Percentiles rank a stretch among this genome's conserved stretches.
These are phyloP conservation scores for Candida maltosa DNA, from an alignment of 805 yeast genomes.

Conservation along the genomic window DNA sequence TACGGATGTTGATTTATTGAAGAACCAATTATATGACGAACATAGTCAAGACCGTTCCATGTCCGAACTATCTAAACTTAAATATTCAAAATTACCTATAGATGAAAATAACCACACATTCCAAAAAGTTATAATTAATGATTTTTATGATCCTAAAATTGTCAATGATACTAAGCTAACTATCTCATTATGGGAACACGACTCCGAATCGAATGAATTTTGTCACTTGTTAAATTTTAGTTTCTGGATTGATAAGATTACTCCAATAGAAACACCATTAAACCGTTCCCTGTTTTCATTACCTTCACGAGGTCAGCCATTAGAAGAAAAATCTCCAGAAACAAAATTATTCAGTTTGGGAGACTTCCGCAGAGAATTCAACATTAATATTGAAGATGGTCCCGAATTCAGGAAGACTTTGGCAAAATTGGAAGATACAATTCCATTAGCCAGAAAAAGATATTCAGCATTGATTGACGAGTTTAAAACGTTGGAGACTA, in stretches of 20 bases:
- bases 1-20: slow-evolving; percentile 3
- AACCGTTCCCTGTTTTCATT: neutral
- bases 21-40: slow-evolving; percentile 2
- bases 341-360: slow-evolving; percentile 8
- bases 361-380: slow-evolving; percentile 28
- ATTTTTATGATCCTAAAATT: slow-evolving; percentile 14
- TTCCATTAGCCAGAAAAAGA: slow-evolving; percentile 25
- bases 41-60: neutral
- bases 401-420: slow-evolving; percentile 38
- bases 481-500: slow-evolving; percentile 24
- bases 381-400: slow-evolving; percentile 38
- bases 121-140: slow-evolving; percentile 28
- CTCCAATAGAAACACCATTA: neutral
- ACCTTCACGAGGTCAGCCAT: slow-evolving; percentile 1
- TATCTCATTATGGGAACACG: slow-evolving; percentile 24
- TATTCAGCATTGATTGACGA: slow-evolving; percentile 28
- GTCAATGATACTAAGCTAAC: slow-evolving; percentile 17
- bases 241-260: slow-evolving; percentile 23
- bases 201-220: slow-evolving; percentile 11
- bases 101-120: slow-evolving; percentile 11
- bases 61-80: slow-evolving; percentile 27
- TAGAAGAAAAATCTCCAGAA: slow-evolving; percentile 3
- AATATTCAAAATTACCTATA: slow-evolving; percentile 23
- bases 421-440: slow-evolving; percentile 24
- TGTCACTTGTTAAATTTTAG: slow-evolving; percentile 19